Evolutionary conservation across 2,329 filamentous ascomycete genomes (phyloP).

Genomic region (Sporothrix sp.): DNA sequence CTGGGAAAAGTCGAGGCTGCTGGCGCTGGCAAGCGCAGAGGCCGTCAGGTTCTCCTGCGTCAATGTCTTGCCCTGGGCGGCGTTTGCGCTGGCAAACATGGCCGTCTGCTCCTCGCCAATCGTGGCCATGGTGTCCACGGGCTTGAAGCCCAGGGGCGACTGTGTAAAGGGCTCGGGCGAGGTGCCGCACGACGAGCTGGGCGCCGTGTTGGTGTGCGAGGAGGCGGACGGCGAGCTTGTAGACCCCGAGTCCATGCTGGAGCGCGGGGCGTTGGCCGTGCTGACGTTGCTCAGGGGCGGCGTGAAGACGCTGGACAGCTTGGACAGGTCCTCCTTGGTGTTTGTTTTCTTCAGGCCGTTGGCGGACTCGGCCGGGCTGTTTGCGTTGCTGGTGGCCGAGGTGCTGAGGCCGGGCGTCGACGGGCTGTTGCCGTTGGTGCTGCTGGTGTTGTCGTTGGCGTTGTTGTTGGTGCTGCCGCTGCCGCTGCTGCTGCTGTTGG

Average conservation of each 20-base stretch:
- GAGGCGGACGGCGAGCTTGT: constrained; percentile 57
- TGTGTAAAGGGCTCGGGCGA: constrained; percentile 68
- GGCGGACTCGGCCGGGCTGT: constrained; percentile 27
- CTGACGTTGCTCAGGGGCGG: constrained; percentile 39
- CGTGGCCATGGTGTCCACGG: constrained; percentile 51
- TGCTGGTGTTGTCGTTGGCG: constrained; percentile 18
- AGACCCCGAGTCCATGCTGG: constrained; percentile 42
- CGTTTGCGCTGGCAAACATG: constrained; percentile 35
- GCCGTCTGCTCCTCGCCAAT: constrained; percentile 55
- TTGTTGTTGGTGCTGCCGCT: constrained; percentile 14
- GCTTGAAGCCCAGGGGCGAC: constrained; percentile 57
- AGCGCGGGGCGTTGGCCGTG: constrained; percentile 35
- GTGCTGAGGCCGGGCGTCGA: constrained; percentile 18
- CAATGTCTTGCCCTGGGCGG: constrained; percentile 27
- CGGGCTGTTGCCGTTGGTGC: constrained; percentile 15
- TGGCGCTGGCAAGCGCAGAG: too few relatives aligned
- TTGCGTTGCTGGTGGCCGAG: constrained; percentile 22
- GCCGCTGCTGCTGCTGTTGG: background rate
- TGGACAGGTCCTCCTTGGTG: constrained; percentile 42
- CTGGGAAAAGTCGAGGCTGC: constrained; percentile 26
- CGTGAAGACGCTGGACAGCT: constrained; percentile 50
- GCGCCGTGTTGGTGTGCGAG: constrained; percentile 48
- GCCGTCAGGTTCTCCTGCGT: too few relatives aligned
- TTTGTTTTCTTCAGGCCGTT: constrained; percentile 27
- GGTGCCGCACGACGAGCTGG: constrained; percentile 61